Evolutionary conservation across 2,329 filamentous ascomycete genomes (phyloP), one percentile per base, ranked within the genome.

Genomic region (Emericellopsis cladophorae): DNA sequence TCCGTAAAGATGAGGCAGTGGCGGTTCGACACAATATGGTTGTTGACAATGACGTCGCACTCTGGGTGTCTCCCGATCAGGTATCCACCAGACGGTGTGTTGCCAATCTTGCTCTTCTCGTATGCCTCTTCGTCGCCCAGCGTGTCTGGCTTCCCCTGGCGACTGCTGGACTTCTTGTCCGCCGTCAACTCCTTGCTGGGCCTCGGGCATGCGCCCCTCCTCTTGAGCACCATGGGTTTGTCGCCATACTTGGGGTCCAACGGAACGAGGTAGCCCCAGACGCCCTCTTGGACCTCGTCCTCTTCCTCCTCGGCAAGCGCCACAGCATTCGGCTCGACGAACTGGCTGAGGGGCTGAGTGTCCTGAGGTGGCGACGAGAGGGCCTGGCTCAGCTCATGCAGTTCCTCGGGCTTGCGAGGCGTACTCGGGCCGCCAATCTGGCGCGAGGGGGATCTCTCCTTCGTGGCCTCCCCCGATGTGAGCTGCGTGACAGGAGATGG

Each of bases 211-310:
- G 75, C 71, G 44, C 71, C 74, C 42, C 89, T 74, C 53, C 78
- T 86, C 60, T 76, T 82, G 58, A 98, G 60, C 7, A 93, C 84
- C 18, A 76, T 54, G 36, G 62, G 94, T 61, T 58, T 83, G 64
- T 61, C 78, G 34, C 60, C 81, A 41, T 81, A 79, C 47, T 74
- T 76, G 40, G 74, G 72, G 54, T 90, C 81, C 21, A 95, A 65
- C 2, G 90, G 87, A 41, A 95, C 76, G 5, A 98, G 68, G 54
- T 96, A 98, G 11, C 93, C 93, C 92, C 92, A 98, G 1, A 96
- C 87, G 8, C 87, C 87, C 57, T 94, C 84, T 36, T 76, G 71
- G 45, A 68, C 76, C 62, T 95, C 88, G 55, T 95, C 84, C 46
- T 89, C 76, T 4, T 93, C 84, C 42, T 94, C 87, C 47, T 89